Evolutionary conservation across 192 early-diverging fungal genomes (phyloP), one percentile per base, ranked within the genome.

Genomic region (Geranomyces michiganensis): DNA sequence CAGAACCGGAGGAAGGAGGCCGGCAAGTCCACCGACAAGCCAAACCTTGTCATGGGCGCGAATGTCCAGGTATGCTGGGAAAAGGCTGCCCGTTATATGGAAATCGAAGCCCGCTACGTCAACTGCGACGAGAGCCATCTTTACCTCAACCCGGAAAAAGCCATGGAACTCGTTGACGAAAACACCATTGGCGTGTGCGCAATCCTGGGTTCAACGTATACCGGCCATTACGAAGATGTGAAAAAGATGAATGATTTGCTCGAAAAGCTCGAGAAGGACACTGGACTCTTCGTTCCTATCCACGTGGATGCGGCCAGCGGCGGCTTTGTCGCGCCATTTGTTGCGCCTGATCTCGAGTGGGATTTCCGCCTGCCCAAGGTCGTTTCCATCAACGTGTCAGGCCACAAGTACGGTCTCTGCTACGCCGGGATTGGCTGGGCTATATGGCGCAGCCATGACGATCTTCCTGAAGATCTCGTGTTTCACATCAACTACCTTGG

Each of bases 281-380:
- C 71, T 31, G 91, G 89, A 5, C 81, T 81, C 72, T 88, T 90
- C 31, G 76, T 94, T 48, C 87, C 89, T 6, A 93, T 94, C 71
- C 93, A 94, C 74, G 87, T 94, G 48, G 93, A 94, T 70, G 93
- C 88, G 5, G 93, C 93, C 56, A 85, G 86, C 67, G 93, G 93
- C 47, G 93, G 91, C 15, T 92, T 94, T 60, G 81, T 94, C n/a
- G 93, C 92, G 12, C 93, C 93, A 2, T 94, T 94, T 83, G 83
- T 87, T 8, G 81, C 80, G 47, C 92, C 92, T 22, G 82, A 90
- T 12, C 80, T 93, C 36, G 78, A 81, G 58, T 94, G 93, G 93
- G 81, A 85, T 70, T 91, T 91, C 71, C 70, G 87, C 19, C 79
- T 93, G 15, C 71, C 74, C 1, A 88, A 84, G 15, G 93, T 94